Conservation (phyloP, 441 rosid species). For the Populus tomentosa region DNA sequence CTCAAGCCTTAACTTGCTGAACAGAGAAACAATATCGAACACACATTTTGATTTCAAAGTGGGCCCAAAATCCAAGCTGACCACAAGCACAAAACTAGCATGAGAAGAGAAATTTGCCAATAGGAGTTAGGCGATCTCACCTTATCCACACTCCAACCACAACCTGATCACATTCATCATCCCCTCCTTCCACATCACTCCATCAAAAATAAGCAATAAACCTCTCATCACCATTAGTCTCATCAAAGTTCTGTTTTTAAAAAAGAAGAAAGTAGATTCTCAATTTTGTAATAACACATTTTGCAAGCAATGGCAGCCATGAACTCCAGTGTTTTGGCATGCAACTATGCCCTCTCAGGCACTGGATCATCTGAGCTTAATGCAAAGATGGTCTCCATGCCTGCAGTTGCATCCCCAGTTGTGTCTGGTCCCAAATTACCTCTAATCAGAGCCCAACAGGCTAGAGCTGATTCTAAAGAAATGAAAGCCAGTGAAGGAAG, state of each 20-base stretch:
- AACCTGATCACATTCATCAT: constrained; percentile 42
- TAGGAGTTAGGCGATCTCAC: constrained; percentile 78
- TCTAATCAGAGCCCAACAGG: constrained; percentile 57
- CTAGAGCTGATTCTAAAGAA: constrained; percentile 28
- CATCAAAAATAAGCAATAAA: background rate
- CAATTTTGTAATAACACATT: background rate
- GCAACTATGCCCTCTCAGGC: constrained; percentile 72
- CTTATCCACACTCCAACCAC: constrained; percentile 93
- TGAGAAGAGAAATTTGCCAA: constrained; percentile 43
- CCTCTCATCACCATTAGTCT: background rate
- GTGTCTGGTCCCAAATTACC: constrained; percentile 47
- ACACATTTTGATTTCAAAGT: constrained; percentile 25
- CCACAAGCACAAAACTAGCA: constrained; percentile 13
- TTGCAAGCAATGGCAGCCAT: constrained; percentile 57
- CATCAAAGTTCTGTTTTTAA: background rate
- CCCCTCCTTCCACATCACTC: constrained; percentile 42
- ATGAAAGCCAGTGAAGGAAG: constrained; percentile 46
- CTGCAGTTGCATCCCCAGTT: constrained; percentile 34
- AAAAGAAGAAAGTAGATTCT: background rate
- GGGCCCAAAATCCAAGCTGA: constrained; percentile 38
- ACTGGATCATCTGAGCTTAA: constrained; percentile 52
- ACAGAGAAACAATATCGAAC: background rate
- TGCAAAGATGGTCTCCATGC: constrained; percentile 44
- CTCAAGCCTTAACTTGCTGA: background rate
- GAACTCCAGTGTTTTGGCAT: constrained; percentile 81